Evolutionary conservation across 164 flowering plant genomes (phyloP).

Genomic region (Magnolia officinalis): DNA sequence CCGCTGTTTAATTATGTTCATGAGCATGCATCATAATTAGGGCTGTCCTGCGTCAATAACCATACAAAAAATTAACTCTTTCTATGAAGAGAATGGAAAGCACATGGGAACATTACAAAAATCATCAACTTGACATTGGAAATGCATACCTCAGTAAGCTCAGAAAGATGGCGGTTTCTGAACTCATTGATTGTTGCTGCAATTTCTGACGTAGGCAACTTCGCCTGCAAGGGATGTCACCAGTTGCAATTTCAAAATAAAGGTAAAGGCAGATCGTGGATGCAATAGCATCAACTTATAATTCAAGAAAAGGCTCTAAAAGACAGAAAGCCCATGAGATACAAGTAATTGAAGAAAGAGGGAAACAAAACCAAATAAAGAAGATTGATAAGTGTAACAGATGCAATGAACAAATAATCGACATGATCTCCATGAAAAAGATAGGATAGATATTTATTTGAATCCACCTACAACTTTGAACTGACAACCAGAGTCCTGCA

Average conservation of each 20-base stretch:
- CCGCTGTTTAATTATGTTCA: no score
- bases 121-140: not conserved
- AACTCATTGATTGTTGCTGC: constrained; percentile 93
- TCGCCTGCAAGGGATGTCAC: constrained; percentile 49
- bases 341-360: not conserved
- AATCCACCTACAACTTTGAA: no score
- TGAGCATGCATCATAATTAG: no score
- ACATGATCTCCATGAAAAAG: not conserved
- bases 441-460: no score
- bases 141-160: constrained; percentile 84
- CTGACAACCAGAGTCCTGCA: no score
- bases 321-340: not conserved
- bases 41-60: no score
- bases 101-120: not conserved
- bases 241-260: not conserved
- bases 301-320: not conserved
- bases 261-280: not conserved
- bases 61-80: not conserved
- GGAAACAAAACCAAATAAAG: not conserved
- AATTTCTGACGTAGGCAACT: constrained; percentile 89
- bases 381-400: not conserved
- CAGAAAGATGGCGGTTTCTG: constrained; percentile 91
- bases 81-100: not conserved
- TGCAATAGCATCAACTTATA: not conserved
- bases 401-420: not conserved